phyloP scores from a whole-genome alignment of 2,329 filamentous ascomycete genomes.

The Colletotrichum graminicola region DNA sequence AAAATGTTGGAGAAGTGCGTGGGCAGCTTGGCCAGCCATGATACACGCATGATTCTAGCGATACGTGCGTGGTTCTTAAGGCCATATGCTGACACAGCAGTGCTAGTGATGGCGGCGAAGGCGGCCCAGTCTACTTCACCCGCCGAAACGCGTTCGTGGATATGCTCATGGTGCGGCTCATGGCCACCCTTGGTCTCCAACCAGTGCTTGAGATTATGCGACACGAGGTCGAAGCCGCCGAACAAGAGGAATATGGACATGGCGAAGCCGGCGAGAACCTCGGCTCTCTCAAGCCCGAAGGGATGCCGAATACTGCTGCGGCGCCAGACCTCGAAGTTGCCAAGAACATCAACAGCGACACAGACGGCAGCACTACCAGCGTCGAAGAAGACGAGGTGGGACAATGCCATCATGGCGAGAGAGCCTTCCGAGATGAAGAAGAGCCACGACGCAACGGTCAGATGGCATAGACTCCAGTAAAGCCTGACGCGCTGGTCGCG shows the following conservation, averaged over 20 bases:
- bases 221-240: constrained; percentile 95
- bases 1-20: constrained; percentile 94
- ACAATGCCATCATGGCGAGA: constrained; percentile 90
- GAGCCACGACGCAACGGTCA: constrained; percentile 84
- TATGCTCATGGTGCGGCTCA: constrained; percentile 77
- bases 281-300: constrained; percentile 90
- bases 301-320: constrained; percentile 92
- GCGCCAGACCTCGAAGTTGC: constrained; percentile 98
- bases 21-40: constrained; percentile 84
- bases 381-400: constrained; percentile 95
- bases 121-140: constrained; percentile 87
- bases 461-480: constrained; percentile 91
- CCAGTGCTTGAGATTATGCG: constrained; percentile 93
- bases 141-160: constrained; percentile 74
- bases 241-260: constrained; percentile 98
- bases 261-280: constrained; percentile 94
- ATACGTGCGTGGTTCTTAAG: constrained; percentile 93
- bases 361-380: constrained; percentile 92
- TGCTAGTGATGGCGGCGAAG: constrained; percentile 84
- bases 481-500: constrained; percentile 85
- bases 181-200: constrained; percentile 80
- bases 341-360: constrained; percentile 90
- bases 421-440: constrained; percentile 89
- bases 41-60: constrained; percentile 89
- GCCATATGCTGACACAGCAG: constrained; percentile 86